These are phyloP conservation scores for Sanghuangporus weigelae DNA, from an alignment of 1,284 basidiomycete species.

Conservation along the genomic window DNA sequence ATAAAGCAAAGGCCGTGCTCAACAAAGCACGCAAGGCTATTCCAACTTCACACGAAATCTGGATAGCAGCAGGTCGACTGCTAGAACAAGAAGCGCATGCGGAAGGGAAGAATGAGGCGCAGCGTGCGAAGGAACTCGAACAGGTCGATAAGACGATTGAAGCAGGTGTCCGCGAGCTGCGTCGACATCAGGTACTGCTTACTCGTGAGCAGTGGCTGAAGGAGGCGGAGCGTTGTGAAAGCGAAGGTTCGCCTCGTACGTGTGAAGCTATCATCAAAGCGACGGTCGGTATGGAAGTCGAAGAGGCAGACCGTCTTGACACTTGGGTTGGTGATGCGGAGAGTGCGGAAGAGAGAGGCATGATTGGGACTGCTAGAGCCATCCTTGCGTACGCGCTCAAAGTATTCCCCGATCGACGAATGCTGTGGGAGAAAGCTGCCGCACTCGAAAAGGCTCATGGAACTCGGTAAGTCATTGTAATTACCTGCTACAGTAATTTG, in stretches of 20 bases:
- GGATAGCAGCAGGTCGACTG: slow-evolving; percentile 93
- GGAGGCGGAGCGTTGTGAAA: slow-evolving; percentile 91
- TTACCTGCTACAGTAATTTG: slow-evolving; percentile 8
- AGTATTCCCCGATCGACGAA: slow-evolving; percentile 82
- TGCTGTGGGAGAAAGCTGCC: slow-evolving; percentile 87
- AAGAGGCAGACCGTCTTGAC: slow-evolving; percentile 87
- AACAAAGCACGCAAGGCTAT: slow-evolving; percentile 95
- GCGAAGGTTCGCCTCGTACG: slow-evolving; percentile 79
- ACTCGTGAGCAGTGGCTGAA: slow-evolving; percentile 95
- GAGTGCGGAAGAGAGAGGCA: slow-evolving; percentile 64
- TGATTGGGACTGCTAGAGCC: slow-evolving; percentile 79
- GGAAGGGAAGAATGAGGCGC: slow-evolving; percentile 46
- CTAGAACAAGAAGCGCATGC: slow-evolving; percentile 76
- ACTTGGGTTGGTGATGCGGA: slow-evolving; percentile 91
- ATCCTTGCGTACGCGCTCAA: slow-evolving; percentile 87
- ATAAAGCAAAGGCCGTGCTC: slow-evolving; percentile 87
- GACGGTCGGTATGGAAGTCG: slow-evolving; percentile 90
- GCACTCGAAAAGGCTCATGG: slow-evolving; percentile 91
- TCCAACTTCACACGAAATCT: slow-evolving; percentile 96
- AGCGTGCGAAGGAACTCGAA: slow-evolving; percentile 56
- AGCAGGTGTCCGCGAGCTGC: slow-evolving; percentile 73
- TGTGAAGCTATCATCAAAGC: slow-evolving; percentile 96
- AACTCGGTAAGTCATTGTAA: slow-evolving; percentile 44
- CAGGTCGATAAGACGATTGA: slow-evolving; percentile 87
- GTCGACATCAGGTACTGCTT: slow-evolving; percentile 82